These are phyloP conservation scores for Saccharomyces hybrid DNA, from an alignment of 1,139 yeast species.

Conservation along the genomic window DNA sequence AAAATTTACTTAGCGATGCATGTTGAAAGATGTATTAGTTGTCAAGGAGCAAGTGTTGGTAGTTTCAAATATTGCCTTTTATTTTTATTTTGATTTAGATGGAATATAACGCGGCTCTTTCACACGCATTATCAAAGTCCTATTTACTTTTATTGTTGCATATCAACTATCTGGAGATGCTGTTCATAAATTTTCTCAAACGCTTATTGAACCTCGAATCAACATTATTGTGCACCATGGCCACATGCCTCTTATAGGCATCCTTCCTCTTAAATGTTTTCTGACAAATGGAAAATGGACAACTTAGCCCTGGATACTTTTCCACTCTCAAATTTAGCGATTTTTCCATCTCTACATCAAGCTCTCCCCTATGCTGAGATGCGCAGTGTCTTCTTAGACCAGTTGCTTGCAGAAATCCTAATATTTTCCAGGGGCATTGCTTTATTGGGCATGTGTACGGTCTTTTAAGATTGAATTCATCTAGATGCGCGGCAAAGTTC, in stretches of 20 bases:
- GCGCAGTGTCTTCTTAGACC: slow-evolving; percentile 58
- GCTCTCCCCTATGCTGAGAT: slow-evolving; percentile 41
- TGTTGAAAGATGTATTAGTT: neutral
- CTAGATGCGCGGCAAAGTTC: slow-evolving; percentile 43
- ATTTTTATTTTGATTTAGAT: neutral
- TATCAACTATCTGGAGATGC: slow-evolving; percentile 5
- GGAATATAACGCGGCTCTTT: neutral
- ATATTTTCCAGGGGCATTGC: slow-evolving; percentile 53
- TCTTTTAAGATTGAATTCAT: slow-evolving; percentile 37
- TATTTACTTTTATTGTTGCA: slow-evolving; percentile 5
- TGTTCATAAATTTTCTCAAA: slow-evolving; percentile 19
- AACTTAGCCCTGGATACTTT: slow-evolving; percentile 27
- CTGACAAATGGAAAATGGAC: slow-evolving; percentile 40
- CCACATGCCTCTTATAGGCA: slow-evolving; percentile 47
- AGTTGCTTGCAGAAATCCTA: slow-evolving; percentile 54
- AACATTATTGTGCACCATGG: slow-evolving; percentile 45
- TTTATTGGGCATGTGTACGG: slow-evolving; percentile 45
- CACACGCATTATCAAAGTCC: neutral
- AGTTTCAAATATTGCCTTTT: neutral
- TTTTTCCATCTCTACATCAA: slow-evolving; percentile 21
- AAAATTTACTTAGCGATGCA: neutral
- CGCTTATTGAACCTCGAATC: slow-evolving; percentile 40
- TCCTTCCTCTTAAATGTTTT: slow-evolving; percentile 52
- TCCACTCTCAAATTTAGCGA: slow-evolving; percentile 24
- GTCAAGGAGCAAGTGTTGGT: neutral